Evolutionary conservation across 345 rosid species (phyloP), one percentile per base, ranked within the genome.

Genomic region (Geranium brycei): DNA sequence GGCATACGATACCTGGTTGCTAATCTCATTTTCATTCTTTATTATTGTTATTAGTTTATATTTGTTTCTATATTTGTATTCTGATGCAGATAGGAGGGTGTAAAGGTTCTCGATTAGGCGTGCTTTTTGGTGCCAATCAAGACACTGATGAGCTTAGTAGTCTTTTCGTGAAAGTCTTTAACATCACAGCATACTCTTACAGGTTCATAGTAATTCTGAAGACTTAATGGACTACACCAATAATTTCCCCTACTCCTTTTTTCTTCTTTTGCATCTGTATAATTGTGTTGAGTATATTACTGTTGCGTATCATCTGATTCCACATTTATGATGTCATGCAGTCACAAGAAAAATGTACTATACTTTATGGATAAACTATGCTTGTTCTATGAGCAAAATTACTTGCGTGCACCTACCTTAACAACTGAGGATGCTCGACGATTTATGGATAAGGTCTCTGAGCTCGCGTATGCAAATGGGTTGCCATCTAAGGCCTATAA

Each of bases 1-100:
- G 99, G 97, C 77, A 74, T 93, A 40, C 85, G 64, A 65, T 93
- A 83, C 77, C 88, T 93, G 95, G 99, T 90, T 17, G 51, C 41
- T 35, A 35, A 35, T 35, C 23, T 58, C 28, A 32, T 30, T 64
- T 17, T 17, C 23, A 23, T 65, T 57, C 70, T 31, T 30, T 53
- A 62, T 35, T 35, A 7, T 35, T 35, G 10, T 35, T 35, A 7
- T 35, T 35, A 35, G 41, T 35, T 64, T 69, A 64, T 65, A 19
- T 41, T 53, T 19, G 23, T 61, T 74, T 35, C 41, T 70, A 55
- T 71, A 64, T 60, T 70, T 63, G 69, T 76, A 53, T 59, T 65
- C 41, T 69, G 64, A 58, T 73, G 78, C 84, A 93, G 99, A 68
- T 86, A 58, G 80, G 76, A 76, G 97, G 99, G 53, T 81, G 96